A percentile compares a stretch with the other conserved stretches of the same genome.
Evolutionary conservation across 108 stramenopile genomes (phyloP).

Genomic region (Skeletonema marinoi): DNA sequence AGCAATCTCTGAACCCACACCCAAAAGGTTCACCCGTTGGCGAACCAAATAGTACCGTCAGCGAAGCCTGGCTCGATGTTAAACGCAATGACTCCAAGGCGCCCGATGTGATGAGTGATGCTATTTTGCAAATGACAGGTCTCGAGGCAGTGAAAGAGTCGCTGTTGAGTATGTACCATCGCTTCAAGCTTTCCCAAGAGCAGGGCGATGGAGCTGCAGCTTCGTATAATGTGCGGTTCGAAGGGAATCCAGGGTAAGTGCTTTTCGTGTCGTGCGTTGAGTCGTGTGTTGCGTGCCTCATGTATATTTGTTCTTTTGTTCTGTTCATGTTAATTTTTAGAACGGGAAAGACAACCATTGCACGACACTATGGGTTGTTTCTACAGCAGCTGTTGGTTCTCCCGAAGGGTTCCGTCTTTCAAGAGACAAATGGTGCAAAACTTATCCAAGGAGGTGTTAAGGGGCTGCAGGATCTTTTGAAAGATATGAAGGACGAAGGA

Average conservation of each 20-base stretch:
- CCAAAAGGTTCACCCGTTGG: background rate
- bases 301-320: background rate
- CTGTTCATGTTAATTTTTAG: conserved; percentile 9
- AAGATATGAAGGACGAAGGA: conserved; percentile 69
- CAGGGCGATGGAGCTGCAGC: conserved; percentile 22
- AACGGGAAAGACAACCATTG: conserved; percentile 83
- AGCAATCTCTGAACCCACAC: background rate
- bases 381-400: conserved; percentile 62
- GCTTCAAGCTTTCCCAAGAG: conserved; percentile 40
- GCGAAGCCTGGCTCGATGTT: conserved; percentile 7
- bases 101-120: conserved; percentile 9
- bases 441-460: conserved; percentile 16
- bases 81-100: conserved; percentile 4
- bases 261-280: background rate
- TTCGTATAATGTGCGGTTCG: conserved; percentile 61
- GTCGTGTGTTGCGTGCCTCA: background rate
- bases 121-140: conserved; percentile 52
- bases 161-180: conserved; percentile 68
- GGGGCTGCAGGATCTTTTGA: conserved; percentile 51
- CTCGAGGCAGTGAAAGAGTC: conserved; percentile 74
- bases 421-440: conserved; percentile 37
- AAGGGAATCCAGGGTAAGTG: conserved; percentile 65
- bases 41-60: background rate
- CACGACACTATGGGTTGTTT: conserved; percentile 52
- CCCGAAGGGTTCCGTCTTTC: conserved; percentile 54